phyloP scores from a whole-genome alignment of 495 filamentous ascomycete genomes.

The Ramalina peruviana region DNA sequence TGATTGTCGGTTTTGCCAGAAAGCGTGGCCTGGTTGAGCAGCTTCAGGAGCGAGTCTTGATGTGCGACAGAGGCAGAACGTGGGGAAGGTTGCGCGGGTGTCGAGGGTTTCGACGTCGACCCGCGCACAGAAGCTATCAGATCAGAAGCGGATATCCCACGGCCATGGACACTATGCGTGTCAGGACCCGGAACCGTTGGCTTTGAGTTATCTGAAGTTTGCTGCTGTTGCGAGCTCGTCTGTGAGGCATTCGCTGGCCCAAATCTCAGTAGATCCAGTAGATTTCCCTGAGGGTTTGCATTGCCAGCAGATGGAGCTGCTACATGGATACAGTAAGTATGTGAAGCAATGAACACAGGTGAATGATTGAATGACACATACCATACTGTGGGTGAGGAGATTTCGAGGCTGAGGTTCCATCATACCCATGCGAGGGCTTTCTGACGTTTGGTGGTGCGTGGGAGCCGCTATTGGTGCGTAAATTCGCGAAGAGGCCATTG shows the following conservation, averaged over 20 bases:
- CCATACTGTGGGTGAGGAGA: not conserved
- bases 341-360: not conserved
- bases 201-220: slow-evolving; percentile 24
- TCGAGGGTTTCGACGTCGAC: slow-evolving; percentile 14
- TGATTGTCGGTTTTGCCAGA: slow-evolving; percentile 15
- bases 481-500: not conserved
- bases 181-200: slow-evolving; percentile 26
- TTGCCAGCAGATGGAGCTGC: slow-evolving; percentile 24
- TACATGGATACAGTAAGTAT: not conserved
- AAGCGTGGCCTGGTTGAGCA: slow-evolving; percentile 44
- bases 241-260: slow-evolving; percentile 35
- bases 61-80: slow-evolving; percentile 32
- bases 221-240: slow-evolving; percentile 23
- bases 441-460: not conserved
- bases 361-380: not conserved
- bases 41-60: slow-evolving; percentile 50
- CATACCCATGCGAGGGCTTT: not conserved
- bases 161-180: slow-evolving; percentile 29
- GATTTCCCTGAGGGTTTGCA: slow-evolving; percentile 48
- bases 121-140: slow-evolving; percentile 47
- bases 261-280: slow-evolving; percentile 83
- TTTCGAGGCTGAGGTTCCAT: not conserved
- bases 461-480: not conserved
- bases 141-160: slow-evolving; percentile 47
- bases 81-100: slow-evolving; percentile 18